phyloP scores from a whole-genome alignment of 306 rosid genomes.

The Sicyos baderoa region DNA sequence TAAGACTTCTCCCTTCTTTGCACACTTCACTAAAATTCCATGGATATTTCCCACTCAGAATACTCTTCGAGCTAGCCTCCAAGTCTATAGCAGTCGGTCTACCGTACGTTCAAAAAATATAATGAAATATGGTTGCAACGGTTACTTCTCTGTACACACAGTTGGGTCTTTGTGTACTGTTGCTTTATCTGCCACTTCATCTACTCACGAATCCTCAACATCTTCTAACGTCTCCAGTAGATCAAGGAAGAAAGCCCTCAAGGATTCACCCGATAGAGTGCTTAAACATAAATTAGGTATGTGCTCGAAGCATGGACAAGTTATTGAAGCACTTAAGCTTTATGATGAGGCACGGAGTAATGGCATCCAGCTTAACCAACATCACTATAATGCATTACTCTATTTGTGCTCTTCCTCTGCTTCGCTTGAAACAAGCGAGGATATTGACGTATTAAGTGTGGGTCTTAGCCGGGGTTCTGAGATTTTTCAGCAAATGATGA shows the following conservation, averaged over 20 bases:
- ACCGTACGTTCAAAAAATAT: conserved; percentile 5
- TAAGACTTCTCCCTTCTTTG: conserved; percentile 38
- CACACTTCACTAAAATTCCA: conserved; percentile 33
- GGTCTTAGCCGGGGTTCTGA: conserved; percentile 62
- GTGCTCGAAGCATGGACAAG: conserved; percentile 50
- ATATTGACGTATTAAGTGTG: conserved; percentile 6
- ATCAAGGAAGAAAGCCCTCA: conserved; percentile 34
- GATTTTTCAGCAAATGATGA: conserved; percentile 62
- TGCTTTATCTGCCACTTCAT: conserved; percentile 25
- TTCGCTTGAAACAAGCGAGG: conserved; percentile 24
- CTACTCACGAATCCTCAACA: conserved; percentile 18
- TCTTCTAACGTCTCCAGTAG: conserved; percentile 26
- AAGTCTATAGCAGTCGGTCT: not conserved
- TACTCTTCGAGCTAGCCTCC: conserved; percentile 19
- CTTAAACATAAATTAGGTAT: conserved; percentile 33
- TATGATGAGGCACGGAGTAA: conserved; percentile 56
- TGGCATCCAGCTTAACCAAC: conserved; percentile 30
- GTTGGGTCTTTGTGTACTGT: conserved; percentile 24
- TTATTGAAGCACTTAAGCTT: conserved; percentile 53
- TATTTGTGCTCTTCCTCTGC: conserved; percentile 48
- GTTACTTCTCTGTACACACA: conserved; percentile 16
- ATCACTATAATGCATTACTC: conserved; percentile 55
- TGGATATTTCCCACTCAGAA: conserved; percentile 23
- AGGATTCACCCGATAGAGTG: conserved; percentile 45
- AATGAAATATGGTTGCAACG: not conserved